Percentiles rank a stretch among this genome's conserved stretches.
These are phyloP conservation scores for Alternaria consortialis DNA, from an alignment of 2,329 filamentous ascomycete species.

Conservation along the genomic window DNA sequence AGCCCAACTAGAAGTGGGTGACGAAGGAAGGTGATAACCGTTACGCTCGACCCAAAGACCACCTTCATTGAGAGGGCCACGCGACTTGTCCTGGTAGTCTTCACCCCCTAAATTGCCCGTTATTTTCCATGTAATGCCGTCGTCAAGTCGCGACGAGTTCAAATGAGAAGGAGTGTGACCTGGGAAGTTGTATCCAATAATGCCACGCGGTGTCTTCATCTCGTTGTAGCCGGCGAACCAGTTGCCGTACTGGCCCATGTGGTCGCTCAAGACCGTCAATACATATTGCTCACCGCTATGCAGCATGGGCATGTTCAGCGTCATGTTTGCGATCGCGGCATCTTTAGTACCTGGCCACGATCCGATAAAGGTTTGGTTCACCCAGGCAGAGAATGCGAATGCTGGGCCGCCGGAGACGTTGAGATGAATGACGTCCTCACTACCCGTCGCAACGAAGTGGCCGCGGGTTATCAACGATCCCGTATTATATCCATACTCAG, in stretches of 20 bases:
- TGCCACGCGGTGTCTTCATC: constrained; percentile 69
- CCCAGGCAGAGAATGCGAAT: constrained; percentile 72
- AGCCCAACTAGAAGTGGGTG: constrained; percentile 50
- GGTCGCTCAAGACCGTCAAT: constrained; percentile 74
- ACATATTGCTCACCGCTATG: constrained; percentile 63
- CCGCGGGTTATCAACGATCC: constrained; percentile 74
- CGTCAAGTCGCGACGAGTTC: constrained; percentile 18
- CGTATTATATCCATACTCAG: constrained; percentile 76
- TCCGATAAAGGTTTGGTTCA: constrained; percentile 69
- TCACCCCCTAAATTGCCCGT: constrained; percentile 73
- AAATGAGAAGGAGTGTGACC: constrained; percentile 51
- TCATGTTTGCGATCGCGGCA: constrained; percentile 61
- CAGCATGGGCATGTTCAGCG: constrained; percentile 64
- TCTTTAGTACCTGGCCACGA: constrained; percentile 66
- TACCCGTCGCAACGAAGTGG: constrained; percentile 69
- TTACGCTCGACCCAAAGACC: constrained; percentile 69
- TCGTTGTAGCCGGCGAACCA: constrained; percentile 57
- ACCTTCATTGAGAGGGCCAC: constrained; percentile 73
- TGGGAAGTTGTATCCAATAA: constrained; percentile 66
- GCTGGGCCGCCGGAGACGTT: constrained; percentile 69
- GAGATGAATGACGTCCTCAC: constrained; percentile 65
- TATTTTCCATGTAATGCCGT: constrained; percentile 67
- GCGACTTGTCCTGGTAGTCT: constrained; percentile 63
- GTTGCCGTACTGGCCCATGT: constrained; percentile 74
- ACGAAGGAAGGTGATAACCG: constrained; percentile 66